A percentile compares a stretch with the other conserved stretches of the same genome.
These are phyloP conservation scores for Linum tenue DNA, from an alignment of 345 rosid species.

Conservation along the genomic window DNA sequence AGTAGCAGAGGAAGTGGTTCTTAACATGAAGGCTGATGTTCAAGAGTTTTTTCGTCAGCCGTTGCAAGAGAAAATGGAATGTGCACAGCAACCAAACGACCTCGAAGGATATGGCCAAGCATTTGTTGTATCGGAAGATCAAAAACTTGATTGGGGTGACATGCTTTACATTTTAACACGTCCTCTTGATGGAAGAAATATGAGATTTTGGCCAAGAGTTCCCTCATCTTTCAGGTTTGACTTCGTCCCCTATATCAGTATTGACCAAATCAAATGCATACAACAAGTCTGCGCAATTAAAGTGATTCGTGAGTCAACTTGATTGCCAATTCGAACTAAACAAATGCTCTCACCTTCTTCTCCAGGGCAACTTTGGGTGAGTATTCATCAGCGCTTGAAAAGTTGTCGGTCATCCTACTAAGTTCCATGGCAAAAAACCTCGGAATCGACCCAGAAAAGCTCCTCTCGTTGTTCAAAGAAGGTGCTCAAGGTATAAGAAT, in stretches of 20 bases:
- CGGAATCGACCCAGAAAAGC: slow-evolving; percentile 18
- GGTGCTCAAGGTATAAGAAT: slow-evolving; percentile 34
- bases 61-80: too few species aligned
- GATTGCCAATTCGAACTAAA: too few species aligned
- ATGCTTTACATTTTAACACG: slow-evolving; percentile 33
- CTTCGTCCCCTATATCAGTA: too few species aligned
- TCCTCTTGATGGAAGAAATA: slow-evolving; percentile 21
- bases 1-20: too few species aligned
- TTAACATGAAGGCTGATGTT: too few species aligned
- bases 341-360: too few species aligned
- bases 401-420: slow-evolving; percentile 13
- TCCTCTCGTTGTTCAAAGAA: slow-evolving; percentile 20
- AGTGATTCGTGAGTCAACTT: too few species aligned
- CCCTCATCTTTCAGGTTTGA: slow-evolving; percentile 30
- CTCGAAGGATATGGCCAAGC: too few species aligned
- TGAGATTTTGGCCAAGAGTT: slow-evolving; percentile 28
- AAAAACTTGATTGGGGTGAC: slow-evolving; percentile 51
- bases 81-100: too few species aligned
- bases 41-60: too few species aligned
- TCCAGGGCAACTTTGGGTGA: slow-evolving; percentile 23
- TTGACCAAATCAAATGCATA: too few species aligned
- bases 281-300: too few species aligned
- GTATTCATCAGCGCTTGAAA: slow-evolving; percentile 23
- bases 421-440: slow-evolving; percentile 26
- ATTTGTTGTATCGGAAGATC: slow-evolving; percentile 22